Evolutionary conservation across 2,329 filamentous ascomycete species (phyloP).

Genomic region (Helicocarpus griseus): DNA sequence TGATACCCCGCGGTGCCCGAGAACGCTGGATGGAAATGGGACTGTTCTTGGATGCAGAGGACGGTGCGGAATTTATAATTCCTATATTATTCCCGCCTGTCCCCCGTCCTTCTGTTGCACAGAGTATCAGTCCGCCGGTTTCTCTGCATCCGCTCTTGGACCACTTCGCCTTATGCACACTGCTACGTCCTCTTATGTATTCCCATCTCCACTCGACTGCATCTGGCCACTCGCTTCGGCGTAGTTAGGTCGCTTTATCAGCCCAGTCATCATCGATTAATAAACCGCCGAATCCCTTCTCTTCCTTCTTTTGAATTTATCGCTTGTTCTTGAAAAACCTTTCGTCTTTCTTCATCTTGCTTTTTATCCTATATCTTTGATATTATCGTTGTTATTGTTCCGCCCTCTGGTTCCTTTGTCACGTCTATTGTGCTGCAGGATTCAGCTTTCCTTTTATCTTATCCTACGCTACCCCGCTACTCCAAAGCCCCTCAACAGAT

Average conservation of each 20-base stretch:
- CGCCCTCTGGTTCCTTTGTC: neutral
- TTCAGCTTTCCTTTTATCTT: neutral
- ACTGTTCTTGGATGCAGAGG: neutral
- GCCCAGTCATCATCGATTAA: neutral
- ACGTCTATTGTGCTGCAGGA: neutral
- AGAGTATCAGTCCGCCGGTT: neutral
- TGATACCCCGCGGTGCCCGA: neutral
- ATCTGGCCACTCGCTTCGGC: neutral
- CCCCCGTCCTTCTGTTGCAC: neutral
- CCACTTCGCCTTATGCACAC: neutral
- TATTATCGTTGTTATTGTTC: neutral
- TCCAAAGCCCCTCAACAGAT: neutral
- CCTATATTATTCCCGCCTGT: neutral
- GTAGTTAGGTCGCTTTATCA: neutral
- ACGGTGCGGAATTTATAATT: neutral
- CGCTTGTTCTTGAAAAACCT: neutral
- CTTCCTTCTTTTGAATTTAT: neutral
- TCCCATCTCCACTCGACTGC: neutral
- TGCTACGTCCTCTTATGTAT: neutral
- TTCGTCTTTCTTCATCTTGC: neutral
- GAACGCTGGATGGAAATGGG: neutral
- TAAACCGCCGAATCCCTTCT: neutral
- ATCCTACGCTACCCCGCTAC: neutral
- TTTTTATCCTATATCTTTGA: neutral
- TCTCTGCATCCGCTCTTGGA: neutral